Percentiles rank a stretch among this genome's conserved stretches.
phyloP scores from a whole-genome alignment of 2,329 filamentous ascomycete genomes.

The Fusarium pilosicola region DNA sequence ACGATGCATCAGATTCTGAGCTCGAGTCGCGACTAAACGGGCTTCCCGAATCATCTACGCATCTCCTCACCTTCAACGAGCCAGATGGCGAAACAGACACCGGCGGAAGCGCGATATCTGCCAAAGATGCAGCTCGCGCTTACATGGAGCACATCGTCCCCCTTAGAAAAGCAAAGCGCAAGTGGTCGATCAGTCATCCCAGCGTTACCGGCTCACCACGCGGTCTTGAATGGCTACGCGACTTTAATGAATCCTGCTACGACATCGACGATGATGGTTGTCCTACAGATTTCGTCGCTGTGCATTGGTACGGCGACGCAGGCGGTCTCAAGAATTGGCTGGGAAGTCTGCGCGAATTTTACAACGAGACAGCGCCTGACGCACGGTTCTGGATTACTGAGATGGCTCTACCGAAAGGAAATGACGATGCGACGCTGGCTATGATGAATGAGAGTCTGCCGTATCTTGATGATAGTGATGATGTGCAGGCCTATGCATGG shows the following conservation, averaged over 20 bases:
- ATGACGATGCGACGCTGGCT: constrained; percentile 47
- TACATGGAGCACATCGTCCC: constrained; percentile 53
- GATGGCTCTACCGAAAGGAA: constrained; percentile 50
- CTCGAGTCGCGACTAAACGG: constrained; percentile 41
- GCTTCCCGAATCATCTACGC: constrained; percentile 49
- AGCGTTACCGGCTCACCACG: constrained; percentile 53
- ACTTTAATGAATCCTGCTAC: constrained; percentile 54
- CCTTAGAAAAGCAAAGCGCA: constrained; percentile 42
- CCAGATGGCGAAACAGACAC: constrained; percentile 53
- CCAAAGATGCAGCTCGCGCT: constrained; percentile 51
- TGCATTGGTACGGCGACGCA: constrained; percentile 55
- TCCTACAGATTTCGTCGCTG: constrained; percentile 53
- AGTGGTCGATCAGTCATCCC: constrained; percentile 54
- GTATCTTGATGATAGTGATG: constrained; percentile 48
- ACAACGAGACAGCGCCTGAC: constrained; percentile 41
- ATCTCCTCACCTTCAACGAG: constrained; percentile 55
- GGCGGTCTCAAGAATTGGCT: constrained; percentile 51
- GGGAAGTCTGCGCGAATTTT: constrained; percentile 49
- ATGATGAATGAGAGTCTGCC: constrained; percentile 55
- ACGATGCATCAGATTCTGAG: constrained; percentile 45
- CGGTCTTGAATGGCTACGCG: constrained; percentile 52
- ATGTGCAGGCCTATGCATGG: constrained; percentile 54
- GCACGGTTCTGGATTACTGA: constrained; percentile 53
- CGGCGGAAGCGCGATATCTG: constrained; percentile 52
- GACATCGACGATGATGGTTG: constrained; percentile 52